These are phyloP conservation scores for Septoria petroselini DNA, from an alignment of 2,329 filamentous ascomycete genomes.

Conservation along the genomic window DNA sequence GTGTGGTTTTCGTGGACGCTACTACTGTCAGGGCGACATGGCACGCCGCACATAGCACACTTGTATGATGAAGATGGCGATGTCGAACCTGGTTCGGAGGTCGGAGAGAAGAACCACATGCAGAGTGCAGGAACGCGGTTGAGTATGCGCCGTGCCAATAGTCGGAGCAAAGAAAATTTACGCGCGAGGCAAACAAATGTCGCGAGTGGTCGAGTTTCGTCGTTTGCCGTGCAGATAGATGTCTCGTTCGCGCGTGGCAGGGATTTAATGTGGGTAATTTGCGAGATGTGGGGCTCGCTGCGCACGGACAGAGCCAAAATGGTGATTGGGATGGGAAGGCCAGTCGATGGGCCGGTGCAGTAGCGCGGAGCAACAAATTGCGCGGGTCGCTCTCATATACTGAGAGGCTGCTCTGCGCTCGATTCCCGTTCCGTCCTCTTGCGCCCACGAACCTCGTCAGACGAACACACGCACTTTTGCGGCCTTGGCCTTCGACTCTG, in stretches of 20 bases:
- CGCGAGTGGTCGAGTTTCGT: no score
- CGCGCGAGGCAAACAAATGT: constrained; percentile 1
- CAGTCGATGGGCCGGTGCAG: not conserved
- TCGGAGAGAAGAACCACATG: no score
- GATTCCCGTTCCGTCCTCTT: constrained; percentile 6
- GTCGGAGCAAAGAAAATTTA: constrained; percentile 2
- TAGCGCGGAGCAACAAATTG: constrained; percentile 15
- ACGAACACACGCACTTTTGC: constrained; percentile 15
- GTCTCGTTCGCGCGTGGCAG: constrained; percentile 1
- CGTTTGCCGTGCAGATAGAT: not conserved
- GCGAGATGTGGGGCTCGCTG: not conserved
- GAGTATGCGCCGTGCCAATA: constrained; percentile 8
- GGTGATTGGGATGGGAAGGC: constrained; percentile 12
- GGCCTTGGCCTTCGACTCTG: constrained; percentile 10
- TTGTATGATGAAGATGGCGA: no score
- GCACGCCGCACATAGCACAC: no score
- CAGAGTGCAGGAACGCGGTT: not conserved
- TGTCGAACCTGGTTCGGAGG: no score
- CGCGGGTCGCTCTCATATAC: constrained; percentile 11
- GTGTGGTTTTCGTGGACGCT: not conserved
- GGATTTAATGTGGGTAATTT: constrained; percentile 12
- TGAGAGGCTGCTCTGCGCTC: no score
- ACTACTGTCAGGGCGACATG: constrained; percentile 9
- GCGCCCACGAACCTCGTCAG: constrained; percentile 1
- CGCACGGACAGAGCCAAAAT: constrained; percentile 9